Base-by-base conservation (phyloP, 306 rosid genomes). In the Clitoria ternatea region DNA sequence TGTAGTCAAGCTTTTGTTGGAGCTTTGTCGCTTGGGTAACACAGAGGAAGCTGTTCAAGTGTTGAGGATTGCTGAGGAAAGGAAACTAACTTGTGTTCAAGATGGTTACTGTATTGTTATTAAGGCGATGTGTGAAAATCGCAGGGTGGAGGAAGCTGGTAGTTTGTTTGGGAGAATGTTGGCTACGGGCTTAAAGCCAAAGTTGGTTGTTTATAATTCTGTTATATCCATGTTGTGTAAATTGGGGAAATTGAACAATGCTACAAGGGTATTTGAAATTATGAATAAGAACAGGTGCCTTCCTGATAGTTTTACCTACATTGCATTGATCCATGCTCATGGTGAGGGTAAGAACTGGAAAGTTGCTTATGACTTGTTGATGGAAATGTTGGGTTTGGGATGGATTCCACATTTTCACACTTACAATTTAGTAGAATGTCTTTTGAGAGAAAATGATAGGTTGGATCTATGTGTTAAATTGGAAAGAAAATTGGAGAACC, bases 211-310 rank as follows among this genome's bases (percentile, higher is more conserved):
- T 75, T 86, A 86, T 72, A 89, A 83, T 75, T 65, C 83, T 69
- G 35, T 89, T 72, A 85, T 89, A 68, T 69, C 74, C 40, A 79
- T 86, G 92, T 63, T 86, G 13, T 89, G 96, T 75, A 89, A 85
- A 75, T 15, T 85, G 64, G 90, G 96, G 14, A 80, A 73, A 64
- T 72, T 86, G 69, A 80, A 70, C 48, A 70, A 61, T 69, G 96
- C 96, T 4, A 75, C 63, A 7, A 73, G 70, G 71, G 88, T 89
- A 13, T 86, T 79, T 45, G 82, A 83, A 70, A 77, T 81, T 24
- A 89, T 89, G 96, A 84, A 81, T 73, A 86, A 66, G 80, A 83
- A 86, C 14, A 69, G 92, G 57, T 85, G 96, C 27, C 42, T 79
- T 53, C 88, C 96, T 2, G 89, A 89, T 77, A 74, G 72, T 77